phyloP scores from a whole-genome alignment of 257 asterid genomes.

The Anisodus tanguticus region DNA sequence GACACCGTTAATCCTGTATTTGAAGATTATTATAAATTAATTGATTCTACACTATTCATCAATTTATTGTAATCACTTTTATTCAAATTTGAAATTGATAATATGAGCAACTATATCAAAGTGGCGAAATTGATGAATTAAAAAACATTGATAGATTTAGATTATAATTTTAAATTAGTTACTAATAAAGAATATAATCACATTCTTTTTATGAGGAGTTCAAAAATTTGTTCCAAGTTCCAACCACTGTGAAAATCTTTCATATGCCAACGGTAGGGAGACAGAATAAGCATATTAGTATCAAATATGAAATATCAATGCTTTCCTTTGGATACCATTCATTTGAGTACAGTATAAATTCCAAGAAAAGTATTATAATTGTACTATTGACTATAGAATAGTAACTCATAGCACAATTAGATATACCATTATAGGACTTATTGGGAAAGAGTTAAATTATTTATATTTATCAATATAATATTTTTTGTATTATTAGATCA shows the following conservation, averaged over 20 bases:
- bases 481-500: background rate
- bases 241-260: background rate
- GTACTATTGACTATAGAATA: background rate
- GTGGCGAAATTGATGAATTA: background rate
- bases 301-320: slow-evolving; percentile 8
- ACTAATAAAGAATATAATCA: slow-evolving; percentile 8
- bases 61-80: no score
- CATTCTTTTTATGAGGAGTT: background rate
- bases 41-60: no score
- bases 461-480: background rate
- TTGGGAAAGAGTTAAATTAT: no score
- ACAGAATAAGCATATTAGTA: slow-evolving; percentile 8
- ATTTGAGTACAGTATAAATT: no score
- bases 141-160: background rate
- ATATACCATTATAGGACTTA: background rate
- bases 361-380: background rate
- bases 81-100: background rate
- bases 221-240: slow-evolving; percentile 23
- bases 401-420: background rate
- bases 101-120: background rate
- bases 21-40: background rate
- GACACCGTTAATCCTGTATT: background rate
- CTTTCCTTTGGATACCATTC: slow-evolving; percentile 12
- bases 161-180: background rate
- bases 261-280: background rate